phyloP scores from a whole-genome alignment of 176 grass and related monocot genomes.

The Triticum urartu region DNA sequence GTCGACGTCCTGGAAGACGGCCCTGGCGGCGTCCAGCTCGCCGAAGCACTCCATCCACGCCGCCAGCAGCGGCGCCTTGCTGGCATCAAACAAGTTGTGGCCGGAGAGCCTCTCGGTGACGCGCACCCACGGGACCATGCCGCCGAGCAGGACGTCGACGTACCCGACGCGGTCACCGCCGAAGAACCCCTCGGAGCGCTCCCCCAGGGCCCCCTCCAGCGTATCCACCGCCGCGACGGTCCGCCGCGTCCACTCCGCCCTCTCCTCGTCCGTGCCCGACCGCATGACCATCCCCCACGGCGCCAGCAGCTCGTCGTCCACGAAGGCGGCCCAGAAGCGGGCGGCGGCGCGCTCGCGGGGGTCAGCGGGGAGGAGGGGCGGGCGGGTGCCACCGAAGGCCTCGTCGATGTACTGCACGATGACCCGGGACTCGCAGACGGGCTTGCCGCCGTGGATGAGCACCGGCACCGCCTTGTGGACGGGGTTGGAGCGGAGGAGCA shows the following conservation, averaged over 20 bases:
- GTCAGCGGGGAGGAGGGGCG: slow-evolving; percentile 40
- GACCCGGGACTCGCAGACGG: slow-evolving; percentile 40
- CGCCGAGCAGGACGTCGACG: too few species aligned
- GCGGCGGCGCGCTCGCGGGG: slow-evolving; percentile 23
- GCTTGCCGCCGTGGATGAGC: slow-evolving; percentile 51
- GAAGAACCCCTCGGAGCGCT: too few species aligned
- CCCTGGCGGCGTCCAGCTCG: too few species aligned
- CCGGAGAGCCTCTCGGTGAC: too few species aligned
- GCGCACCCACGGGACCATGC: too few species aligned
- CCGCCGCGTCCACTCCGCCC: neutral
- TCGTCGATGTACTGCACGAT: slow-evolving; percentile 66
- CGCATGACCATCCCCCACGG: slow-evolving; percentile 32
- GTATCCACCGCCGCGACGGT: slow-evolving; percentile 19
- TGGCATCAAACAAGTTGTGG: too few species aligned
- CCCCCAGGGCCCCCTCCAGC: slow-evolving; percentile 18
- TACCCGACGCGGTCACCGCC: too few species aligned
- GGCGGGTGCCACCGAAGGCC: neutral
- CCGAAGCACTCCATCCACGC: too few species aligned
- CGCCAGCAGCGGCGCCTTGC: too few species aligned
- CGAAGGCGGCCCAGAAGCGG: slow-evolving; percentile 53
- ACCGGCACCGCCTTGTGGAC: slow-evolving; percentile 61
- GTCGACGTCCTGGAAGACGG: too few species aligned
- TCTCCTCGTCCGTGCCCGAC: neutral
- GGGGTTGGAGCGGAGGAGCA: slow-evolving; percentile 44
- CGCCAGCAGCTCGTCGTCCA: slow-evolving; percentile 56